Percentiles rank a stretch among this genome's conserved stretches.
phyloP scores from a whole-genome alignment of 108 stramenopile species.

The Heterococcus sp. region DNA sequence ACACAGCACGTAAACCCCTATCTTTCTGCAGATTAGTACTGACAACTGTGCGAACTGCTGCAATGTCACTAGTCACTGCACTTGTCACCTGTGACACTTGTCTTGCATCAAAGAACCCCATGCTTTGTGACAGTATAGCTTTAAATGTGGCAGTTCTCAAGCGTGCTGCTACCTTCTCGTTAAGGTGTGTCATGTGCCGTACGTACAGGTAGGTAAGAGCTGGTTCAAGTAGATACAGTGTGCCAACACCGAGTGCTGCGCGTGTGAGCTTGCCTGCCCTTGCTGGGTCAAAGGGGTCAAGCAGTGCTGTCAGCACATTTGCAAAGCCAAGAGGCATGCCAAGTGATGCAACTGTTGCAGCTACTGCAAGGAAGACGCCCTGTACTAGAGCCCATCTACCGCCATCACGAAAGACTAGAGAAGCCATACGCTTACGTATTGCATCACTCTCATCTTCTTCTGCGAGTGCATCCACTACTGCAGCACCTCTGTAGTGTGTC shows the following conservation, averaged over 20 bases:
- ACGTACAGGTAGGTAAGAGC: conserved; percentile 26
- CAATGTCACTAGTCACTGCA: conserved; percentile 30
- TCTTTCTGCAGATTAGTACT: conserved; percentile 43
- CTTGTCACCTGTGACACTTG: conserved; percentile 12
- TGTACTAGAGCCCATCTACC: too few relatives aligned
- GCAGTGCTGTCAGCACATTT: conserved; percentile 5
- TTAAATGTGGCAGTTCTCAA: conserved; percentile 28
- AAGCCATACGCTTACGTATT: too few relatives aligned
- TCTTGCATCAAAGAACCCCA: conserved; percentile 39
- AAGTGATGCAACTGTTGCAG: conserved; percentile 19
- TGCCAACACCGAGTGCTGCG: conserved; percentile 1
- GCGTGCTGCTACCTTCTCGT: conserved; percentile 4
- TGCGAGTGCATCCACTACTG: too few relatives aligned
- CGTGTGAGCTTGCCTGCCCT: neutral
- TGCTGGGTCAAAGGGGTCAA: conserved; percentile 7
- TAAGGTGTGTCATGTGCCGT: conserved; percentile 11
- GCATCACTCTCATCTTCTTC: too few relatives aligned
- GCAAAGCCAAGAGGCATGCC: conserved; percentile 19
- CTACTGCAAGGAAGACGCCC: too few relatives aligned
- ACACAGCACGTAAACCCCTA: conserved; percentile 32
- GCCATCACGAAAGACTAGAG: too few relatives aligned
- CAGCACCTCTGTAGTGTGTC: too few relatives aligned
- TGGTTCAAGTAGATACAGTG: conserved; percentile 27
- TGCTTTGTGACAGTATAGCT: conserved; percentile 13
- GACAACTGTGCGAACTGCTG: conserved; percentile 8